Base-by-base conservation (phyloP, 2,329 filamentous ascomycete genomes). In the Elsinoe batatas region DNA sequence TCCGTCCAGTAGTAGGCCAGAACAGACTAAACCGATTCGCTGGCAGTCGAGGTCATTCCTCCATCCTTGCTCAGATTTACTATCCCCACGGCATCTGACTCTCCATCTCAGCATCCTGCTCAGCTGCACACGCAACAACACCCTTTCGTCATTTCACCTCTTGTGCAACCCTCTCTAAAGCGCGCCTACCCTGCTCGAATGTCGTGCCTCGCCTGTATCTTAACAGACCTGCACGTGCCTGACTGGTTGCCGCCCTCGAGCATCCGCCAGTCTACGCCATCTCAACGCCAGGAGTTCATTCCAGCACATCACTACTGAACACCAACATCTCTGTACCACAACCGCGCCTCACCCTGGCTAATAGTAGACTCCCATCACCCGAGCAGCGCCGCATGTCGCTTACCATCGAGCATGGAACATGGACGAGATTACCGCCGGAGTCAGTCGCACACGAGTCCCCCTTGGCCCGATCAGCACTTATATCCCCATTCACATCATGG, bases 401-500 rank as follows among this genome's bases (percentile, higher is more conserved):
- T 38, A 38, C 11, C 15, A 15, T 38, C 20, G 30, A 47, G 36
- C 18, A 60, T 60, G 59, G 59, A 60, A 44, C 53, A 60, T 56
- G 72, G 74, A 50, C 64, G 67, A 60, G 68, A 73, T 58, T 69
- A 73, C 61, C 65, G 66, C 42, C 72, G 71, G 57, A 72, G 72
- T 26, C 67, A 71, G 63, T 51, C 47, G 35, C 47, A 51, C 47
- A 51, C 47, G 32, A 51, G 47, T 51, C 22, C 69, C 54, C 69
- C 70, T 57, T 76, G 75, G 74, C 68, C 73, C 56, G 71, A 75
- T 54, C 68, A 77, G 60, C 68, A 69, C 56, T 61, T 63, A 35
- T 76, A 76, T 60, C 72, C 73, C 58, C 71, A 75, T 49, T 70
- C 82, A 12, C 87, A 88, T 64, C 82, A 83, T 62, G 81, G 84